These are phyloP conservation scores for Malassezia dermatis DNA, from an alignment of 1,284 basidiomycete genomes.

Conservation along the genomic window DNA sequence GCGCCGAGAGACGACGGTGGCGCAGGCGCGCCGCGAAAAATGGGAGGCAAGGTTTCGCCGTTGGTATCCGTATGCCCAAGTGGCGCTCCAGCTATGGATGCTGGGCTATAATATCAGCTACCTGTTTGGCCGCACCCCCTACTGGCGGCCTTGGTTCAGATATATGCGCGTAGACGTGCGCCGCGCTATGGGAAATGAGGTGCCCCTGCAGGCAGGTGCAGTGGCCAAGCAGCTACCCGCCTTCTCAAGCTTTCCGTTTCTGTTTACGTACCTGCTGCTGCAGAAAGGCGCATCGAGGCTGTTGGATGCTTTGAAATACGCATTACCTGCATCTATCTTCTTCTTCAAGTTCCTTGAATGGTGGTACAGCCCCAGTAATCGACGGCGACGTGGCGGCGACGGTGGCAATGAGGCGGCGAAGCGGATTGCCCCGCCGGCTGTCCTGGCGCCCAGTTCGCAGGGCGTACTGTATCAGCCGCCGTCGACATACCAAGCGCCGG, in stretches of 20 bases:
- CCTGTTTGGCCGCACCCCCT: slow-evolving; percentile 73
- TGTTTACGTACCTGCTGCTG: slow-evolving; percentile 18
- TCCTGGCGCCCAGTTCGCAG: slow-evolving; percentile 14
- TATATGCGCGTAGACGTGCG: slow-evolving; percentile 74
- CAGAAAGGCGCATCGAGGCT: slow-evolving; percentile 21
- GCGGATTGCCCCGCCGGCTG: slow-evolving; percentile 27
- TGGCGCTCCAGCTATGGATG: slow-evolving; percentile 67
- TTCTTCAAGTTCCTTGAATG: slow-evolving; percentile 95
- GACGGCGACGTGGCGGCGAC: slow-evolving; percentile 52
- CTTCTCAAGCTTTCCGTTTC: slow-evolving; percentile 13
- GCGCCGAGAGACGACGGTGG: not conserved
- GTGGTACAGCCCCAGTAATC: slow-evolving; percentile 95
- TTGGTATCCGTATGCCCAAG: slow-evolving; percentile 71
- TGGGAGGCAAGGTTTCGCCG: slow-evolving; percentile 53
- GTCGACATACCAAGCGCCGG: slow-evolving; percentile 17
- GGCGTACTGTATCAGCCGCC: slow-evolving; percentile 18
- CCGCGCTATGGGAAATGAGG: slow-evolving; percentile 54
- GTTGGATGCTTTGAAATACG: slow-evolving; percentile 56
- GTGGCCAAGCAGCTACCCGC: not conserved
- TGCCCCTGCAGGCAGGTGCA: not conserved
- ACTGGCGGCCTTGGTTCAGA: slow-evolving; percentile 81
- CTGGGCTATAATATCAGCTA: slow-evolving; percentile 73
- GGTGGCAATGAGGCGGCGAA: slow-evolving; percentile 55
- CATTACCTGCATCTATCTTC: slow-evolving; percentile 85
- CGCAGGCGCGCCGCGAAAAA: not conserved